Evolutionary conservation across 805 yeast species (phyloP), one percentile per base, ranked within the genome.

Genomic region (Ogataea trehaloabstinens): DNA sequence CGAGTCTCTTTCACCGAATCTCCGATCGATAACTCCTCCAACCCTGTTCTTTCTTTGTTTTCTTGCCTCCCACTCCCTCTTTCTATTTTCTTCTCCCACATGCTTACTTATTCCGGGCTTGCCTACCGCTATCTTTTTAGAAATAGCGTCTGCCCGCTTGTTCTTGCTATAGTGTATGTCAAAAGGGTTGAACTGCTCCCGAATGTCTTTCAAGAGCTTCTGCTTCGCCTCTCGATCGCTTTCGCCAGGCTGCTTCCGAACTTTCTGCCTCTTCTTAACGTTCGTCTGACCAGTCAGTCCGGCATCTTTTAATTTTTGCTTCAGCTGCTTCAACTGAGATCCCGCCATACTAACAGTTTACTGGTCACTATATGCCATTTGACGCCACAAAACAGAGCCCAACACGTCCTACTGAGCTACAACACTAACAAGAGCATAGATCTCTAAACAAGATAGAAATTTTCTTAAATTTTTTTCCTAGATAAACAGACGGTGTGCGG

Each of bases 261-360:
- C 77, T 49, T 67, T 67, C 45, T 67, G 71, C 52, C 76, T 78
- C 52, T 73, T 74, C 60, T 78, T 82, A 35, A 70, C 64, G 50
- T 85, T 85, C 18, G 90, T 78, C 59, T 84, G 95, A 0, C 96
- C 96, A n/a, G 88, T 82, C 20, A 90, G 70, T 1, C 96, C 96
- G 38, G 82, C 79, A 36, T 79, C 74, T 56, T 82, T 82, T 40
- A 89, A 66, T 2, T 88, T 79, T 35, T 80, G 90, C 53, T 84
- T 88, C 38, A 89, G 73, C 67, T 78, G 80, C 60, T 88, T 89
- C 46, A 90, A 69, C 67, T 90, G 96, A 12, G 96, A 86, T 19
- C 95, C 95, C 24, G 89, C 90, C 48, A 39, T 30, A 7, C 13
- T 27, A 8, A n/a, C n/a, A n/a, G n/a, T n/a, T n/a, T n/a, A n/a